Percentiles rank a stretch among this genome's conserved stretches.
These are phyloP conservation scores for Penicillium sp. DNA, from an alignment of 2,329 filamentous ascomycete genomes.

Conservation along the genomic window DNA sequence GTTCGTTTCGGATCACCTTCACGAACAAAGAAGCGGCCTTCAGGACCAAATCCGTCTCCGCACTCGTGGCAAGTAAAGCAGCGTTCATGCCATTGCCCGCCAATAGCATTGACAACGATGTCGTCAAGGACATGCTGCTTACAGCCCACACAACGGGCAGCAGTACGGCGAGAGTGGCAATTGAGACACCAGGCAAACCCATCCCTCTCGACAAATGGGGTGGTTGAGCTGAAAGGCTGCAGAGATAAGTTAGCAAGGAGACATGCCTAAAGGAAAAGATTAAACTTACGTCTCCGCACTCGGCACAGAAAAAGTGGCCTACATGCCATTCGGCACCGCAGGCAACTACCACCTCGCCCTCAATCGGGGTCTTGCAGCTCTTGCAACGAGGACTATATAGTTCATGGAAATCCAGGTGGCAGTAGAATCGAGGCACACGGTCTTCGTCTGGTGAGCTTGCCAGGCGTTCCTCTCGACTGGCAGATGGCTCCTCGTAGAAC, in stretches of 20 bases:
- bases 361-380: slow-evolving; percentile 93
- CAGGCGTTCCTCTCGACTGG: slow-evolving; percentile 68
- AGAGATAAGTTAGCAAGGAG: slow-evolving; percentile 15
- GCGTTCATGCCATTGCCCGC: slow-evolving; percentile 87
- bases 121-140: slow-evolving; percentile 82
- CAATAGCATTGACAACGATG: slow-evolving; percentile 84
- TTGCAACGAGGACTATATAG: slow-evolving; percentile 89
- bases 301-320: slow-evolving; percentile 97
- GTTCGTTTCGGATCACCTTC: slow-evolving; percentile 52
- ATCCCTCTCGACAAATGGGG: slow-evolving; percentile 94
- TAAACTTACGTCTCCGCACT: slow-evolving; percentile 75
- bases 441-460: slow-evolving; percentile 63
- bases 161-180: slow-evolving; percentile 89
- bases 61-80: slow-evolving; percentile 84
- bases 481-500: slow-evolving; percentile 88
- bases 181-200: slow-evolving; percentile 95
- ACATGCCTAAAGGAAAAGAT: background rate
- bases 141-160: slow-evolving; percentile 85
- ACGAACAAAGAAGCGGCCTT: slow-evolving; percentile 64
- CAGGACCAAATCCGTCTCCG: slow-evolving; percentile 57
- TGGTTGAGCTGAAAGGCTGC: slow-evolving; percentile 59
- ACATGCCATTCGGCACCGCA: slow-evolving; percentile 96
- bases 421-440: slow-evolving; percentile 80
- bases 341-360: slow-evolving; percentile 90
- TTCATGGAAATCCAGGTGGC: slow-evolving; percentile 98